Evolutionary conservation across 2,329 filamentous ascomycete species (phyloP).

Genomic region (Tolypocladium ovalisporum): DNA sequence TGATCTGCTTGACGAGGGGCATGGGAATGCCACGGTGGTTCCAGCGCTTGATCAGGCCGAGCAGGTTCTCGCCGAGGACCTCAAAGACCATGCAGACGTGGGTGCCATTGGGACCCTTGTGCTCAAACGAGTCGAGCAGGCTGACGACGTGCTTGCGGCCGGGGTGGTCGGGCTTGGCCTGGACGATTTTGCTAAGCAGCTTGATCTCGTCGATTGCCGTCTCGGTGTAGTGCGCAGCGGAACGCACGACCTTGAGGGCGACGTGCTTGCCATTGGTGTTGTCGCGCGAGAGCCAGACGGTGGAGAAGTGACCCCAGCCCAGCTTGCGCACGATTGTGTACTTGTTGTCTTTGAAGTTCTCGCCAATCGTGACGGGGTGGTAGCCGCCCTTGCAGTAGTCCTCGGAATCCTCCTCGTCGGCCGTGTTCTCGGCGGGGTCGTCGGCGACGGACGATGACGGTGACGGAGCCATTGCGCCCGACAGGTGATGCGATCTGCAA

Average conservation of each 20-base stretch:
- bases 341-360: conserved; percentile 94
- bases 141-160: conserved; percentile 93
- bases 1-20: conserved; percentile 95
- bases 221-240: conserved; percentile 96
- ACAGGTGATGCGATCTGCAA: conserved; percentile 41
- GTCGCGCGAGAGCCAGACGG: conserved; percentile 76
- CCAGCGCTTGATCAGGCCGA: conserved; percentile 96
- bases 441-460: conserved; percentile 64
- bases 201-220: conserved; percentile 99
- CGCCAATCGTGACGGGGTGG: conserved; percentile 86
- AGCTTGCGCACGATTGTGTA: conserved; percentile 95
- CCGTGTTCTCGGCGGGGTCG: conserved; percentile 81
- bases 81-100: conserved; percentile 99
- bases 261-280: conserved; percentile 88
- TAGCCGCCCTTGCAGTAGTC: conserved; percentile 99
- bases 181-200: conserved; percentile 89
- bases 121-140: conserved; percentile 91
- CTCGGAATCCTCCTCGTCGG: conserved; percentile 96
- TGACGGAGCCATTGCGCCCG: conserved; percentile 55
- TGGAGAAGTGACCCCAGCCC: conserved; percentile 99
- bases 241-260: conserved; percentile 93
- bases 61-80: conserved; percentile 86
- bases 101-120: conserved; percentile 90
- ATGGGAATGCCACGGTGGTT: conserved; percentile 96
- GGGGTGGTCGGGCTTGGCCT: conserved; percentile 88